A percentile compares a stretch with the other conserved stretches of the same genome.
phyloP scores from a whole-genome alignment of 768 basidiomycete genomes.

The Serendipita sp. region DNA sequence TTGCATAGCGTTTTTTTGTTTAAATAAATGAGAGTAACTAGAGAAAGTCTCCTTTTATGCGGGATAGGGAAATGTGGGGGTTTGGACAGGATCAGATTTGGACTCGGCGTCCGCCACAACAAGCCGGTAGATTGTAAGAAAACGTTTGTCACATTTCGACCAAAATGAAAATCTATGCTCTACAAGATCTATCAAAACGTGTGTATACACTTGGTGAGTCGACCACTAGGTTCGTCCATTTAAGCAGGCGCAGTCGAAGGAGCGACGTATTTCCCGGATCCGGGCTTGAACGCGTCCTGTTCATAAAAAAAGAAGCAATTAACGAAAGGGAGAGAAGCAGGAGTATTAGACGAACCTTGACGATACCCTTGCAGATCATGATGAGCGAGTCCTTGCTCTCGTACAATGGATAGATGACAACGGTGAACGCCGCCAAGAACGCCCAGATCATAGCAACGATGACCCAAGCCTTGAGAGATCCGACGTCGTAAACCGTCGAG shows the following conservation, averaged over 20 bases:
- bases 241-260: not conserved
- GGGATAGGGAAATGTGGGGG: too few species aligned
- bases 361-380: slow-evolving; percentile 42
- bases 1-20: too few species aligned
- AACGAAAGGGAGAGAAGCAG: not conserved
- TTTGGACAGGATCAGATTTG: too few species aligned
- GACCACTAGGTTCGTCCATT: too few species aligned
- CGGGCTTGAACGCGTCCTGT: slow-evolving; percentile 12
- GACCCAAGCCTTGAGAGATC: slow-evolving; percentile 67
- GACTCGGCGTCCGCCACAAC: too few species aligned
- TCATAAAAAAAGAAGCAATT: not conserved
- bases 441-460: slow-evolving; percentile 70
- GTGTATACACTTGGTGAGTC: too few species aligned
- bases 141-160: too few species aligned
- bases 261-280: slow-evolving; percentile 11
- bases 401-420: slow-evolving; percentile 75
- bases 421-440: slow-evolving; percentile 56
- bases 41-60: too few species aligned
- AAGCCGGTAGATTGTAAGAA: too few species aligned
- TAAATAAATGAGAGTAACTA: too few species aligned
- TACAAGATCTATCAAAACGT: too few species aligned
- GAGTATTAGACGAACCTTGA: slow-evolving; percentile 35
- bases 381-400: slow-evolving; percentile 58
- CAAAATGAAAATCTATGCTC: too few species aligned
- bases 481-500: slow-evolving; percentile 46